Percentiles rank a stretch among this genome's conserved stretches.
Conservation (phyloP, 768 basidiomycete species). For the Naganishia vishniacii region DNA sequence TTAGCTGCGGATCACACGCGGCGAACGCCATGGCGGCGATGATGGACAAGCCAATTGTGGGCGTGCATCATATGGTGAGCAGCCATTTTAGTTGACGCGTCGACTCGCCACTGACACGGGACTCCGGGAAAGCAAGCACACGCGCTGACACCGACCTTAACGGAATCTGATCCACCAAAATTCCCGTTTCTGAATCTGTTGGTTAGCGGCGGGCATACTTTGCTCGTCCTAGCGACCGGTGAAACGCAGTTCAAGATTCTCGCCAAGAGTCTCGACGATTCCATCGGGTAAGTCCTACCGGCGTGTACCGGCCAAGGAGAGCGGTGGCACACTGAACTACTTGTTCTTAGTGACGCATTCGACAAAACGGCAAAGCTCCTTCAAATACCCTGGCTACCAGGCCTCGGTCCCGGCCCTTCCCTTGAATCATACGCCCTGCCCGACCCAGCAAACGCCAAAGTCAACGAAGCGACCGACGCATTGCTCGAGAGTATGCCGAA, state of each 20-base stretch:
- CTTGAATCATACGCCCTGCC: conserved; percentile 61
- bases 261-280: conserved; percentile 68
- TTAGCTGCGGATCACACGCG: conserved; percentile 70
- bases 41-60: conserved; percentile 69
- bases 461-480: conserved; percentile 24
- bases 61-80: conserved; percentile 92
- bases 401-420: conserved; percentile 68
- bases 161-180: conserved; percentile 52
- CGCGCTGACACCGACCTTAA: conserved; percentile 72
- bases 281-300: conserved; percentile 60
- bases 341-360: conserved; percentile 55
- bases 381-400: conserved; percentile 58
- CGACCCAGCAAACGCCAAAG: conserved; percentile 1
- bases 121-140: conserved; percentile 98
- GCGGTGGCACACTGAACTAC: background rate
- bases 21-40: conserved; percentile 81
- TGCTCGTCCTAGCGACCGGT: conserved; percentile 69
- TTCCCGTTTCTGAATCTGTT: conserved; percentile 87
- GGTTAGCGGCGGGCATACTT: conserved; percentile 89
- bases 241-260: conserved; percentile 61
- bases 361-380: conserved; percentile 77
- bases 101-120: too few species aligned
- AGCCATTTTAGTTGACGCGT: too few species aligned
- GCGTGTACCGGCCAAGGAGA: too few species aligned
- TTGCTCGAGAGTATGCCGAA: conserved; percentile 33